Percentiles rank a stretch among this genome's conserved stretches.
phyloP scores from a whole-genome alignment of 495 filamentous ascomycete species.

The Cetradonia linearis region DNA sequence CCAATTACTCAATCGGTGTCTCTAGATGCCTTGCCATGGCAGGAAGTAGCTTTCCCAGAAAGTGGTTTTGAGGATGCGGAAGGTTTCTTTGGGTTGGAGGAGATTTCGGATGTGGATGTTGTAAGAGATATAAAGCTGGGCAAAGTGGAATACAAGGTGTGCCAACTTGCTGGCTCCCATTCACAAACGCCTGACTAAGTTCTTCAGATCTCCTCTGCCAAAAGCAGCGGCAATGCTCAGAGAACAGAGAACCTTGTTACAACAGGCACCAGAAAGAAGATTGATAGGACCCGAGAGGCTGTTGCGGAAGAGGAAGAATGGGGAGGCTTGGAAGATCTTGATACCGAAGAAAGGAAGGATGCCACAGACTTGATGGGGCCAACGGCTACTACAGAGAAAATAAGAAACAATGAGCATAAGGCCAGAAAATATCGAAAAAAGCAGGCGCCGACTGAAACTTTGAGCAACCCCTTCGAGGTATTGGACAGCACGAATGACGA shows the following conservation, averaged over 20 bases:
- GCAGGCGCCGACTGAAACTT: not conserved
- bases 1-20: constrained; percentile 21
- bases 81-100: constrained; percentile 88
- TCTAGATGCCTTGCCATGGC: constrained; percentile 71
- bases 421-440: not conserved
- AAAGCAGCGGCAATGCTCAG: not conserved
- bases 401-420: not conserved
- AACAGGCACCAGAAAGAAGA: not conserved
- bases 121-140: constrained; percentile 46
- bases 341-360: constrained; percentile 26
- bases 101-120: constrained; percentile 82
- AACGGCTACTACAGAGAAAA: too few relatives aligned
- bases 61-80: constrained; percentile 74
- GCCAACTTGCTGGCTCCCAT: constrained; percentile 3
- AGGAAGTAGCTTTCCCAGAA: constrained; percentile 71
- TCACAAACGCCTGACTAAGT: not conserved
- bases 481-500: constrained; percentile 21
- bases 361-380: not conserved
- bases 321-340: constrained; percentile 40
- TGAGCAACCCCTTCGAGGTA: constrained; percentile 12
- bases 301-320: constrained; percentile 36
- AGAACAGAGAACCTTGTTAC: constrained; percentile 7
- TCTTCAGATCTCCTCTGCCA: not conserved
- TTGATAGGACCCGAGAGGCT: not conserved
- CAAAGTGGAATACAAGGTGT: constrained; percentile 34